Percentiles rank a stretch among this genome's conserved stretches.
Evolutionary conservation across 179 eudicot genomes (phyloP).

Genomic region (Corrigiola litoralis): DNA sequence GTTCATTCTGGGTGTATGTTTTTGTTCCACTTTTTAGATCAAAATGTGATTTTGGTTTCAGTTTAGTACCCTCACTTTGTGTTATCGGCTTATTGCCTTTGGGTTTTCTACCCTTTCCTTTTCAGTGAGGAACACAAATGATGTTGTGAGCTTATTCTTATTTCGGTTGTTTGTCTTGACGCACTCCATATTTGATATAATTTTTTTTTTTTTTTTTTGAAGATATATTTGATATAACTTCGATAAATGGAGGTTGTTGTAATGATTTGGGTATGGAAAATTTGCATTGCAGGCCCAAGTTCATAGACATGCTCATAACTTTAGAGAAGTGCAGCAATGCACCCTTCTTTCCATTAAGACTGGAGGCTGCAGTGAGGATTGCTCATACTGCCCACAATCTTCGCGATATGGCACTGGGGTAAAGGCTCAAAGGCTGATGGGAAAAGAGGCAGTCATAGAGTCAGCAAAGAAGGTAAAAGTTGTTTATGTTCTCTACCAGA

Average conservation of each 20-base stretch:
- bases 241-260: not conserved
- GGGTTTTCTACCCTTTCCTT: not conserved
- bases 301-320: slow-evolving; percentile 95
- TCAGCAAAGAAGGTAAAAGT: slow-evolving; percentile 75
- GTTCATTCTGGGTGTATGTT: not conserved
- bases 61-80: not conserved
- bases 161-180: not conserved
- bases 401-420: slow-evolving; percentile 84
- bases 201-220: too few species aligned
- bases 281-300: slow-evolving; percentile 76
- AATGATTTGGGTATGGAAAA: slow-evolving; percentile 1
- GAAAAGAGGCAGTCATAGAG: slow-evolving; percentile 72
- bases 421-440: slow-evolving; percentile 79
- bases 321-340: slow-evolving; percentile 98
- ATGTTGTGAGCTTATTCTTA: not conserved
- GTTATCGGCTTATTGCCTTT: not conserved
- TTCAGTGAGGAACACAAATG: not conserved
- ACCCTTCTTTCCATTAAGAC: slow-evolving; percentile 93
- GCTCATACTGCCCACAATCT: slow-evolving; percentile 96
- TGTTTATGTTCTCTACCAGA: not conserved
- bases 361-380: slow-evolving; percentile 98
- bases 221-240: not conserved
- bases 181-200: too few species aligned
- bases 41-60: too few species aligned
- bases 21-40: not conserved